Conservation (phyloP, 495 filamentous ascomycete species). For the Cercophora samala region DNA sequence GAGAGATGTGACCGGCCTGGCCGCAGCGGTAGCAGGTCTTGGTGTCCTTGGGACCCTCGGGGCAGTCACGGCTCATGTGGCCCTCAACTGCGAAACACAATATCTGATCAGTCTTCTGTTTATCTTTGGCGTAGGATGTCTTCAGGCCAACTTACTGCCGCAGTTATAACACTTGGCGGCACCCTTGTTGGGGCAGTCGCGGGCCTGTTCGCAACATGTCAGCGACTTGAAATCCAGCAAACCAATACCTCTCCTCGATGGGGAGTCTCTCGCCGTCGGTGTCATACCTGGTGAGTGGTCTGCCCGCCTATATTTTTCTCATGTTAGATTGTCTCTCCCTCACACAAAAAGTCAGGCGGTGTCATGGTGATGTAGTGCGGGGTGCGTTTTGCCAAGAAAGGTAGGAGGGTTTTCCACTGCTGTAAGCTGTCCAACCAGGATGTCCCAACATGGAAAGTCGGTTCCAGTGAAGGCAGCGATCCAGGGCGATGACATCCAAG, state of each 20-base stretch:
- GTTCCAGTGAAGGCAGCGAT: neutral
- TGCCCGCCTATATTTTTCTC: conserved; percentile 46
- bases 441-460: neutral
- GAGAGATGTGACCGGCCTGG: conserved; percentile 83
- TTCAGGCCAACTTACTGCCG: conserved; percentile 46
- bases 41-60: conserved; percentile 75
- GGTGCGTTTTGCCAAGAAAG: neutral
- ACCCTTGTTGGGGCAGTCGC: conserved; percentile 92
- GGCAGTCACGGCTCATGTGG: conserved; percentile 95
- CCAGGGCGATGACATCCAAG: neutral
- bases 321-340: conserved; percentile 42
- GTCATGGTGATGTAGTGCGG: conserved; percentile 16
- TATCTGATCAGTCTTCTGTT: conserved; percentile 21
- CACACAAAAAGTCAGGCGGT: conserved; percentile 27
- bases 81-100: conserved; percentile 50
- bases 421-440: conserved; percentile 7
- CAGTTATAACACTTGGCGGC: conserved; percentile 72
- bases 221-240: conserved; percentile 19
- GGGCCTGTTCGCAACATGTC: conserved; percentile 55
- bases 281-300: conserved; percentile 50
- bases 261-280: conserved; percentile 25
- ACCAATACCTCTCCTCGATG: conserved; percentile 23
- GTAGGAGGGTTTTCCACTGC: conserved; percentile 6
- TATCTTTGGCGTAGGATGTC: neutral
- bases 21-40: conserved; percentile 96